These are phyloP conservation scores for Ensete ventricosum DNA, from an alignment of 176 grass and related monocot species.

Conservation along the genomic window DNA sequence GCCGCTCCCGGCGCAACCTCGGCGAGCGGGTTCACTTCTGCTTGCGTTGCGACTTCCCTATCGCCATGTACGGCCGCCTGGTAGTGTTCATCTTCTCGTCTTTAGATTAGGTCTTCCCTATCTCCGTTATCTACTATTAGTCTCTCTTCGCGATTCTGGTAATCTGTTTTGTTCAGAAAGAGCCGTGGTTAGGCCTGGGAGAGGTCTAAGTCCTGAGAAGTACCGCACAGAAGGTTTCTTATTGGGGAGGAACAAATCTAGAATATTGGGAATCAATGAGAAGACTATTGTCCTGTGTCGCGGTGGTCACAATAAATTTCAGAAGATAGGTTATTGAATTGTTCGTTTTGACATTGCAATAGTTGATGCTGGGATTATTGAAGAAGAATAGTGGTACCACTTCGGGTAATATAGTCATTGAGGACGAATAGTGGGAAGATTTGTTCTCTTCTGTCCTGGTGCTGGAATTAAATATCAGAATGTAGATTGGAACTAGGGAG, in stretches of 20 bases:
- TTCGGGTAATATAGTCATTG: not conserved
- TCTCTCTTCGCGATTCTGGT: no score
- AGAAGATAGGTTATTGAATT: not conserved
- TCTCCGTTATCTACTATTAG: no score
- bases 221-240: no score
- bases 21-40: slow-evolving; percentile 9
- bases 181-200: no score
- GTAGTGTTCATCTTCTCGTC: not conserved
- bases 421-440: no score
- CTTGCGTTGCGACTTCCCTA: slow-evolving; percentile 4
- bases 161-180: not conserved
- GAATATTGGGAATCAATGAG: not conserved
- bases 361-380: not conserved
- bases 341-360: not conserved
- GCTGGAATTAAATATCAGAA: no score
- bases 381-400: not conserved
- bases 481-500: no score
- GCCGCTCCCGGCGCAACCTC: slow-evolving; percentile 7
- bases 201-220: no score
- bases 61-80: slow-evolving; percentile 7
- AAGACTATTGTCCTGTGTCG: not conserved
- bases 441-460: no score
- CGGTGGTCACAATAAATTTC: not conserved
- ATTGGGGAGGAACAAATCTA: no score
- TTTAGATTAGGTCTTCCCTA: not conserved